Percentiles rank a stretch among this genome's conserved stretches.
Conservation (phyloP, 1,284 basidiomycete species). For the Sporisorium reilianum region DNA sequence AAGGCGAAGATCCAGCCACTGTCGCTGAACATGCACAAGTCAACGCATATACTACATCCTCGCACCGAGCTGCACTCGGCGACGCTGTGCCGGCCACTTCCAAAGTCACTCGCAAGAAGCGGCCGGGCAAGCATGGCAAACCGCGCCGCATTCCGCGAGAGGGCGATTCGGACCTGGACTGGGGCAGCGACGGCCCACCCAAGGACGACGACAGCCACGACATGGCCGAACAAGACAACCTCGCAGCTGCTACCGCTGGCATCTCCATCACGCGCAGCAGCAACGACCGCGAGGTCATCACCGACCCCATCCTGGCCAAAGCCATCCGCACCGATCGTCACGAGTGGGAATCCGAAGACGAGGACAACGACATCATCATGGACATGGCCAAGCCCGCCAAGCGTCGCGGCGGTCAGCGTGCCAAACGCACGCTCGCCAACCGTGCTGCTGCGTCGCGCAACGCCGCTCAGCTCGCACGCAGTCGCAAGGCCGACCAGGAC, state of each 20-base stretch:
- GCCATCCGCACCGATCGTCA: constrained; percentile 47
- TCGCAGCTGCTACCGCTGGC: constrained; percentile 41
- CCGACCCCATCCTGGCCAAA: constrained; percentile 40
- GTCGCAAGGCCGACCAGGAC: constrained; percentile 50
- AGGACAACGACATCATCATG: constrained; percentile 19
- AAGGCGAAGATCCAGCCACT: constrained; percentile 31
- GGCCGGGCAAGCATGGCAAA: constrained; percentile 13
- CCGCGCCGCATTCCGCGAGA: constrained; percentile 45
- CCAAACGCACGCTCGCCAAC: constrained; percentile 32
- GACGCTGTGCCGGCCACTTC: constrained; percentile 15
- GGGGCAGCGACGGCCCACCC: constrained; percentile 65
- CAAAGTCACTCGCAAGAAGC: constrained; percentile 19
- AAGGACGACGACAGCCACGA: constrained; percentile 14
- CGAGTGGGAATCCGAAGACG: constrained; percentile 41
- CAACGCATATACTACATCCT: constrained; percentile 6
- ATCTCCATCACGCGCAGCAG: constrained; percentile 38
- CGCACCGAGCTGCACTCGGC: constrained; percentile 35
- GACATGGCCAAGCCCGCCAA: constrained; percentile 19
- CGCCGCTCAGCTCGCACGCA: constrained; percentile 27
- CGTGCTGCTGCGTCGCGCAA: constrained; percentile 24
- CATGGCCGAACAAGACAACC: constrained; percentile 16
- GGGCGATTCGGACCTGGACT: constrained; percentile 63
- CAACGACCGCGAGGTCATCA: constrained; percentile 16
- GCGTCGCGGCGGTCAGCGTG: constrained; percentile 41
- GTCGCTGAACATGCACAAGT: neutral